Conservation (phyloP, 805 yeast species). For the Candida saitoana region DNA sequence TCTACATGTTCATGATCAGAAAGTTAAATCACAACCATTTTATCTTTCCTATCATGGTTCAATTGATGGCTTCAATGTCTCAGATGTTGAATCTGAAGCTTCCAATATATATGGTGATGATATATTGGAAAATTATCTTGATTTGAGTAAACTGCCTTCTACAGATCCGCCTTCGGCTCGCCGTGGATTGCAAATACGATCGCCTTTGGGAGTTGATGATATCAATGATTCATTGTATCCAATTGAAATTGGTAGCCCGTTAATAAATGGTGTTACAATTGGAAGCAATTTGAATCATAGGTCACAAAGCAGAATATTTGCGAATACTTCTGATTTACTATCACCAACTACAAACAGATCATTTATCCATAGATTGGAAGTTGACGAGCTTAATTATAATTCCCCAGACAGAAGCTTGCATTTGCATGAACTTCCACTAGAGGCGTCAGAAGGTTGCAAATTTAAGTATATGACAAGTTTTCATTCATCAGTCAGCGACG, state of each 20-base stretch:
- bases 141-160: constrained; percentile 19
- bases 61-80: constrained; percentile 15
- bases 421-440: constrained; percentile 2
- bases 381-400: constrained; percentile 5
- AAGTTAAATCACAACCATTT: not conserved
- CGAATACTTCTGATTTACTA: not conserved
- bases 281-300: constrained; percentile 25
- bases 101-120: constrained; percentile 29
- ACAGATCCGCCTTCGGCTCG: constrained; percentile 1
- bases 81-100: constrained; percentile 8
- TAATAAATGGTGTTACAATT: constrained; percentile 31
- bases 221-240: constrained; percentile 3
- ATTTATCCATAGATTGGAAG: constrained; percentile 14
- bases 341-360: constrained; percentile 8
- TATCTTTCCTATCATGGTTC: constrained; percentile 25
- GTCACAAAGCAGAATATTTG: not conserved
- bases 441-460: not conserved
- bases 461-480: constrained; percentile 14
- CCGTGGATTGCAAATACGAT: not conserved
- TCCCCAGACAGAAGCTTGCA: constrained; percentile 9
- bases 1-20: not conserved
- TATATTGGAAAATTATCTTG: constrained; percentile 29
- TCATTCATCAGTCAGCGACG: constrained; percentile 21
- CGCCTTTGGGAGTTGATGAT: constrained; percentile 6
- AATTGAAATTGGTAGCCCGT: constrained; percentile 27